Base-by-base conservation (phyloP, 2,329 filamentous ascomycete species). In the Pestalotiopsis sp. region DNA sequence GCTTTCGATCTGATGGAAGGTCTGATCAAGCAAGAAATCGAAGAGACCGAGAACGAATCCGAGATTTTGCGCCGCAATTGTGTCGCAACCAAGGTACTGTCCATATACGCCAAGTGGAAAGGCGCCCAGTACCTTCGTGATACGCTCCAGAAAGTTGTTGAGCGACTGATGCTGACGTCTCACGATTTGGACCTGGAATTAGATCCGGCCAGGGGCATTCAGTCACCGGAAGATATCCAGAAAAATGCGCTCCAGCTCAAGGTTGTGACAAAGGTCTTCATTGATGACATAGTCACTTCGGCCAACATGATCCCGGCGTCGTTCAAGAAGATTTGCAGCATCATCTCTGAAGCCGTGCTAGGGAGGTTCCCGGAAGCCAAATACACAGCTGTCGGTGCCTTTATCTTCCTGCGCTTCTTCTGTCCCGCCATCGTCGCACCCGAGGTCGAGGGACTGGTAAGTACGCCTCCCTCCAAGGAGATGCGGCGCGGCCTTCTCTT, bases 21-120 rank as follows among this genome's bases (percentile, higher is more conserved):
- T 4, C 81, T 92, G 14, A 90, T 92, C 70, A 89, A 90, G 72
- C 89, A 91, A 73, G 90, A 92, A 74, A 87, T 92, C 61, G 87
- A 91, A 70, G 89, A 91, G 65, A 92, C 90, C 5, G 90, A 92
- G 75, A 92, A 90, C 66, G 90, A 92, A 74, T 86, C 90, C 1
- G 90, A 92, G 73, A 83, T 92, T 25, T 79, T 92, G 12, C 85
- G 90, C n/a, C 84, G 90, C 64, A 91, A 90, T 40, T 92, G 89
- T 72, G 90, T 92, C 1, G 88, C 89, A n/a, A 92, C 90, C 1
- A 92, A 92, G 76, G 91, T 92, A 86, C 83, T 92, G 2, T 91
- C 90, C 0, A 85, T 92, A 7, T 92, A 91, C 73, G 90, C 90
- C 4, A 92, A 91, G 74, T 92, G 90, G 90, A 92, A 92, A 78